Base-by-base conservation (phyloP, 1,139 yeast genomes). In the Saccharomycopsis phalli region DNA sequence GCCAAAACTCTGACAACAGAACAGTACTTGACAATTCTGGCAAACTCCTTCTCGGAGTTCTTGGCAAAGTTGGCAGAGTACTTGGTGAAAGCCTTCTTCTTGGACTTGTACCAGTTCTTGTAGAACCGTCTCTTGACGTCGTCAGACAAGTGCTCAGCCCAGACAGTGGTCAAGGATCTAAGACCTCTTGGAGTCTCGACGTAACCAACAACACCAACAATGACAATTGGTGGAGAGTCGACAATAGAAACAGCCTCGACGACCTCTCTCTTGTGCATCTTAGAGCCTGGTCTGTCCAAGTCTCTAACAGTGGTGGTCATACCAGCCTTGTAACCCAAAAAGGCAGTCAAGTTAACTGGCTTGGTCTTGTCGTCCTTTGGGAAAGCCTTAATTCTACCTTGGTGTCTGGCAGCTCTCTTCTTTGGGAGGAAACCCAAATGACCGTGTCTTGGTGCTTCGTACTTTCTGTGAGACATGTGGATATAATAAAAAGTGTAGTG, bases 391-490 rank as follows among this genome's bases (percentile, higher is more conserved):
- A 88, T 94, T 76, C 84, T 87, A 72, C 96, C 98, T 80, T 94
- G 84, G 76, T 86, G 93, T 69, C 83, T 77, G 71, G 94, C 80
- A 65, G 98, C 93, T 80, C 98, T 87, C 95, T 88, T 88, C 81
- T 95, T 84, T 81, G 97, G 97, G 57, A 79, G 72, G 95, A 87
- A 91, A 66, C 97, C 98, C 69, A 91, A 78, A 70, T 95, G 91
- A 73, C 98, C 99, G 87, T 91, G 97, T 79, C 99, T 87, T 76
- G 99, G 98, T 62, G 94, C 95, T 84, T 91, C 97, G 93, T 66
- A 91, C 81, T 91, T 91, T 82, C 98, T 84, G 91, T 91, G 98
- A 70, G 98, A 91, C 98, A 91, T 91, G 51, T 17, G 4, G 32
- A 25, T 32, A 30, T 16, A 25, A 20, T 8, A 14, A 14, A 11